phyloP scores from a whole-genome alignment of 257 asterid species.

The Nicotiana obtusifolia region DNA sequence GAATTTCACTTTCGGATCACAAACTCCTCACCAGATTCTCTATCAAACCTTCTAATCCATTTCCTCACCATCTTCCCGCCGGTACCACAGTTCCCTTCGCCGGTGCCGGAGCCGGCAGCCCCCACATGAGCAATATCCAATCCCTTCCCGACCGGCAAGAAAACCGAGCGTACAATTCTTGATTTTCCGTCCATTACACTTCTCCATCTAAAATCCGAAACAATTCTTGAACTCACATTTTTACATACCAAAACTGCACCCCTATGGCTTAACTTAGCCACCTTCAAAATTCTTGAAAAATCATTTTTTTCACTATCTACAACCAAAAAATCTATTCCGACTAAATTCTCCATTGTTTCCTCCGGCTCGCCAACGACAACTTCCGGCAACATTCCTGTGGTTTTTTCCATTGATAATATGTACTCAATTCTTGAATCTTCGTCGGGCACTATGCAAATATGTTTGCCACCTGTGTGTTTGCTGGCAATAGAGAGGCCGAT shows the following conservation, averaged over 20 bases:
- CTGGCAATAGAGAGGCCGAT: slow-evolving; percentile 4
- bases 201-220: background rate
- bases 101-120: background rate
- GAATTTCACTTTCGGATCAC: slow-evolving; percentile 11
- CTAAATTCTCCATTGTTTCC: background rate
- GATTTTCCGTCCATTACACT: background rate
- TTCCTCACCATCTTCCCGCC: background rate
- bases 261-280: background rate
- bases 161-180: background rate
- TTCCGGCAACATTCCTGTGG: background rate
- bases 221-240: background rate
- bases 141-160: background rate
- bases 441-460: slow-evolving; percentile 1
- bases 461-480: background rate
- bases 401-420: background rate
- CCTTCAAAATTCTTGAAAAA: background rate
- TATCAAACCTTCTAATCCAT: slow-evolving; percentile 14
- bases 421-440: background rate
- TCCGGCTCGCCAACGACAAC: background rate
- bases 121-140: slow-evolving; percentile 6
- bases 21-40: slow-evolving; percentile 9
- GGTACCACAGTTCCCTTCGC: background rate
- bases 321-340: background rate
- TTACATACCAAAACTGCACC: slow-evolving; percentile 14
- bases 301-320: background rate